A percentile compares a stretch with the other conserved stretches of the same genome.
Conservation (phyloP, 2,329 filamentous ascomycete species). For the Paracamarosporium sp. region DNA sequence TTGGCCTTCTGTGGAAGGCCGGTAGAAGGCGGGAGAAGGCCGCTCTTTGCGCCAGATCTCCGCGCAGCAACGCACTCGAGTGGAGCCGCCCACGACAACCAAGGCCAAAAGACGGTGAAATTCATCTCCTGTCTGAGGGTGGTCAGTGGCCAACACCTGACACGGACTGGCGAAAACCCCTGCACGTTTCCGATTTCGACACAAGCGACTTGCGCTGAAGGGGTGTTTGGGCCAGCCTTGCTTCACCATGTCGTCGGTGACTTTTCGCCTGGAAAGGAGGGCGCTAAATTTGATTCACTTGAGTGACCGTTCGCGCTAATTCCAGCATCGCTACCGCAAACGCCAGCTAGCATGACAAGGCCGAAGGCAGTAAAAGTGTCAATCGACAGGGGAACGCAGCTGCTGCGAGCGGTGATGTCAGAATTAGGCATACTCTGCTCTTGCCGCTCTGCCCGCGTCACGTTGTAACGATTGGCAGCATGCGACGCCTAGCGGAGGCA, state of each 20-base stretch:
- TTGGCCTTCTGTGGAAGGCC: conserved; percentile 44
- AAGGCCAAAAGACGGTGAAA: conserved; percentile 21
- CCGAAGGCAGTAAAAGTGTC: conserved; percentile 12
- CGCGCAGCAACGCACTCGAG: conserved; percentile 13
- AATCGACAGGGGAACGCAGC: conserved; percentile 7
- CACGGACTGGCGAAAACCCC: conserved; percentile 28
- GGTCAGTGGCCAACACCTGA: conserved; percentile 28
- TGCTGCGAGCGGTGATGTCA: conserved; percentile 39
- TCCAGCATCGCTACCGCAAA: conserved; percentile 9
- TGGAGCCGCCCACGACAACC: conserved; percentile 19
- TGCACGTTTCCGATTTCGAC: conserved; percentile 41
- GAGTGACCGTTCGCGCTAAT: conserved; percentile 37
- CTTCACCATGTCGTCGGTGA: conserved; percentile 18
- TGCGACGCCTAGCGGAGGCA: conserved; percentile 27
- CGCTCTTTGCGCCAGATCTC: conserved; percentile 34
- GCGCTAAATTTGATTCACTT: conserved; percentile 36
- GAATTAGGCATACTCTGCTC: conserved; percentile 27
- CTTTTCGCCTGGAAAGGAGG: conserved; percentile 31
- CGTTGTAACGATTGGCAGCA: conserved; percentile 28
- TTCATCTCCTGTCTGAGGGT: conserved; percentile 20
- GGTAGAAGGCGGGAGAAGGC: conserved; percentile 48
- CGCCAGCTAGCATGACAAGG: conserved; percentile 30
- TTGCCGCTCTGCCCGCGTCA: conserved; percentile 24
- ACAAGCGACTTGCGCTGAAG: conserved; percentile 28
- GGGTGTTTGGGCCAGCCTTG: conserved; percentile 32